Evolutionary conservation across 1,284 basidiomycete species (phyloP).

Genomic region (Rhodotorula sp.): DNA sequence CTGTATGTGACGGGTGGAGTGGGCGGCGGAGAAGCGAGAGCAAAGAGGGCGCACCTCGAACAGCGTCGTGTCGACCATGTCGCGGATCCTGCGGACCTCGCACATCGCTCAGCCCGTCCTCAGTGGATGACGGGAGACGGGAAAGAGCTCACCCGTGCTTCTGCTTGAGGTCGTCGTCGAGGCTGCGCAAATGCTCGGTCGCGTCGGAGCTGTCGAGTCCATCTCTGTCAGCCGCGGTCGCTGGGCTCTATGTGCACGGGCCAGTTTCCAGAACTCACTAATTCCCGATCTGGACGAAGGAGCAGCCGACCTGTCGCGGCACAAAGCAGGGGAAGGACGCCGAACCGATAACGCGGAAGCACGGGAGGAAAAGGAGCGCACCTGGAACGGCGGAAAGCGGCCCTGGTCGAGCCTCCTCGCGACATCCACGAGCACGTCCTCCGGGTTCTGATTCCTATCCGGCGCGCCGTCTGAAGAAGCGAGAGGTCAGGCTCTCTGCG

Average conservation of each 20-base stretch:
- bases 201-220: neutral
- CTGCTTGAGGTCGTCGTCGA: conserved; percentile 43
- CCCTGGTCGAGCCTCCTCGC: conserved; percentile 23
- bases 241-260: no score
- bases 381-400: conserved; percentile 25
- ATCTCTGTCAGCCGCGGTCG: neutral
- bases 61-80: conserved; percentile 43
- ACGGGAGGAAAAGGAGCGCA: neutral
- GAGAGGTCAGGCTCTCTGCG: neutral
- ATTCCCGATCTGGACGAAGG: conserved; percentile 43
- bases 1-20: neutral
- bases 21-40: neutral
- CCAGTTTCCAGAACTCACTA: neutral
- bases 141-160: conserved; percentile 24
- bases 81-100: conserved; percentile 14
- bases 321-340: no score
- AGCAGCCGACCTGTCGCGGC: conserved; percentile 31
- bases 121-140: neutral
- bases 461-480: conserved; percentile 15
- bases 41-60: conserved; percentile 13
- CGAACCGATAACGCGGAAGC: neutral
- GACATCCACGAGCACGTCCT: conserved; percentile 38
- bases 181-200: conserved; percentile 24
- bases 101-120: neutral
- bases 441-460: conserved; percentile 15